phyloP scores from a whole-genome alignment of 2,329 filamentous ascomycete species.

The Penicillium sp. region DNA sequence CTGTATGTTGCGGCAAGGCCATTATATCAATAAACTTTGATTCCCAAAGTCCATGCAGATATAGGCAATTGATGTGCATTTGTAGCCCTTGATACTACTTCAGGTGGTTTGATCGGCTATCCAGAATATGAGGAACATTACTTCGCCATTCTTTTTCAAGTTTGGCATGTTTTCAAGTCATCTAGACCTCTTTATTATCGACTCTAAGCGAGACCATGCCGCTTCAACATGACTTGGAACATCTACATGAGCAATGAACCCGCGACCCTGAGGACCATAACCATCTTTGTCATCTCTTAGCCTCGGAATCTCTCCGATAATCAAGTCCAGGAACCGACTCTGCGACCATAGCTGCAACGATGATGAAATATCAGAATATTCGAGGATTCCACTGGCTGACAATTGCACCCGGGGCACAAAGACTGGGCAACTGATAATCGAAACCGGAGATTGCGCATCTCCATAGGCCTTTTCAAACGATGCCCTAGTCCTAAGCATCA shows the following conservation, averaged over 20 bases:
- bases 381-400: background rate
- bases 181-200: slow-evolving; percentile 5
- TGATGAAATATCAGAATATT: slow-evolving; percentile 11
- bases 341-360: slow-evolving; percentile 37
- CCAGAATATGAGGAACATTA: too few relatives aligned
- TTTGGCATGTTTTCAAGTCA: background rate
- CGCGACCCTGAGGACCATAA: slow-evolving; percentile 47
- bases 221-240: slow-evolving; percentile 38
- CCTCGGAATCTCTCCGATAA: slow-evolving; percentile 47
- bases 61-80: too few relatives aligned
- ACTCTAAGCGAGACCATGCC: slow-evolving; percentile 31
- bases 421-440: slow-evolving; percentile 26
- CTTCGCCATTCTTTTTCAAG: too few relatives aligned
- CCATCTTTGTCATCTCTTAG: slow-evolving; percentile 44
- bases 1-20: too few relatives aligned
- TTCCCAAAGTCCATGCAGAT: too few relatives aligned
- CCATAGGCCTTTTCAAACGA: slow-evolving; percentile 44
- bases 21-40: too few relatives aligned
- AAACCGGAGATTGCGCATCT: slow-evolving; percentile 15
- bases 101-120: too few relatives aligned
- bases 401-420: slow-evolving; percentile 21
- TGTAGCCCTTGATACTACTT: too few relatives aligned
- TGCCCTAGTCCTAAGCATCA: slow-evolving; percentile 44
- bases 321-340: slow-evolving; percentile 42
- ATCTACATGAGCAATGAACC: slow-evolving; percentile 48